phyloP scores from a whole-genome alignment of 1,284 basidiomycete species.

The Sporisorium iseilematis-ciliati region DNA sequence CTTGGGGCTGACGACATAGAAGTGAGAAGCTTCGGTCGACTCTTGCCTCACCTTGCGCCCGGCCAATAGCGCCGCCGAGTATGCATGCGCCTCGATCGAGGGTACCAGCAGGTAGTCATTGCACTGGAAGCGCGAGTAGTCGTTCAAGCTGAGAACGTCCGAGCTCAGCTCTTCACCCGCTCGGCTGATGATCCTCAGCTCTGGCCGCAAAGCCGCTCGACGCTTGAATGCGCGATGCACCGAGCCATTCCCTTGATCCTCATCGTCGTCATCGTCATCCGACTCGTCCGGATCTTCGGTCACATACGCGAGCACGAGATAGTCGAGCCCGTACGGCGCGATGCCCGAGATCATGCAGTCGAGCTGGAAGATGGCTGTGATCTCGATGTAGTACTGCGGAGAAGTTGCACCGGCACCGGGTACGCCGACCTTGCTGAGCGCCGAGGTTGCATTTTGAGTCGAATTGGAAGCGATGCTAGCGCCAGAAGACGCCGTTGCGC shows the following conservation, averaged over 20 bases:
- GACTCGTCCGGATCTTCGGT: constrained; percentile 68
- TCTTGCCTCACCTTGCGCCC: constrained; percentile 37
- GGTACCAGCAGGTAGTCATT: constrained; percentile 85
- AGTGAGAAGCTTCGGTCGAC: constrained; percentile 68
- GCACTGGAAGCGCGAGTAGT: constrained; percentile 87
- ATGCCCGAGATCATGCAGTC: constrained; percentile 97
- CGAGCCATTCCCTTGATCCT: constrained; percentile 9
- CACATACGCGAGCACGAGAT: constrained; percentile 83
- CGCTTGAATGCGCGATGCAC: constrained; percentile 73
- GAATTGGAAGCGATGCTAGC: constrained; percentile 28
- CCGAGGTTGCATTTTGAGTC: constrained; percentile 27
- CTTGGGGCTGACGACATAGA: constrained; percentile 86
- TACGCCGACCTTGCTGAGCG: constrained; percentile 35
- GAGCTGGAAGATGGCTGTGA: constrained; percentile 89
- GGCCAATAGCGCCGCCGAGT: constrained; percentile 44
- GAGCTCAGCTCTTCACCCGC: constrained; percentile 88
- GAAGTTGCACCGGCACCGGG: constrained; percentile 15
- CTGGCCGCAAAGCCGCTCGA: constrained; percentile 86
- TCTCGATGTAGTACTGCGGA: constrained; percentile 76
- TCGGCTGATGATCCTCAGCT: constrained; percentile 89
- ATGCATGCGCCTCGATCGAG: constrained; percentile 52
- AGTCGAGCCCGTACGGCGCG: constrained; percentile 77
- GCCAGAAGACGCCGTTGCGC: constrained; percentile 21
- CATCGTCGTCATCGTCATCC: constrained; percentile 25
- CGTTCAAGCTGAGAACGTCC: constrained; percentile 84